Evolutionary conservation across 192 early-diverging fungal species (phyloP), one percentile per base, ranked within the genome.

Genomic region (Backusella morwellensis): DNA sequence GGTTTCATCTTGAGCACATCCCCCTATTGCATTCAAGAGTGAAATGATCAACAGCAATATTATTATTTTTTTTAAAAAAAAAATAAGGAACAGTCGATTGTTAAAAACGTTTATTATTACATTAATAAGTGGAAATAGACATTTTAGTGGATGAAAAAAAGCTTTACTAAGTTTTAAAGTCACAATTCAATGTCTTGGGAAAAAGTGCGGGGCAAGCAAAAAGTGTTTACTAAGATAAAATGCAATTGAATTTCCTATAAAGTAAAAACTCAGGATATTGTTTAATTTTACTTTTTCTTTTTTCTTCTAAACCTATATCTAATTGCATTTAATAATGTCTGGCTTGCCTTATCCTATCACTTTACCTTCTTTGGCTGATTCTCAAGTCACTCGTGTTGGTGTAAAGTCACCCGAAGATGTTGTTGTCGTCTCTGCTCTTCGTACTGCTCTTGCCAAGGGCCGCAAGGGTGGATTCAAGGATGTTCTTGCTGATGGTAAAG

Each of bases 401-500:
- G 82, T 80, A 82, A 94, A 95, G 86, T 87, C 87, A 35, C 92
- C 93, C 32, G 91, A 96, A 66, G 94, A 96, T 77, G 88, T 96
- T 35, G 94, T 96, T 40, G 90, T 96, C 50, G 88, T 95, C 81
- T 79, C 87, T 83, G 95, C 95, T 47, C 82, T 91, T 80, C 92
- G 95, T 79, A 92, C 93, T 38, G 88, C 95, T 66, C 83, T 95
- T 72, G 87, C 89, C 77, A 91, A 88, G 73, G 90, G 90, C 59
- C 91, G 90, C 74, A 93, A 91, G 83, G 95, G 95, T 78, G 92
- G 86, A 42, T 94, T 96, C 85, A 92, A 91, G 80, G 95, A 95
- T 77, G 91, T 92, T 72, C 85, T 92, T 69, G 87, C 87, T 73
- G 92, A 94, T 85, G 91, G 80, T 81, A 74, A 73, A 44, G 21